These are phyloP conservation scores for Ambrosia hybrid DNA, from an alignment of 140 eudicot species.

Conservation along the genomic window DNA sequence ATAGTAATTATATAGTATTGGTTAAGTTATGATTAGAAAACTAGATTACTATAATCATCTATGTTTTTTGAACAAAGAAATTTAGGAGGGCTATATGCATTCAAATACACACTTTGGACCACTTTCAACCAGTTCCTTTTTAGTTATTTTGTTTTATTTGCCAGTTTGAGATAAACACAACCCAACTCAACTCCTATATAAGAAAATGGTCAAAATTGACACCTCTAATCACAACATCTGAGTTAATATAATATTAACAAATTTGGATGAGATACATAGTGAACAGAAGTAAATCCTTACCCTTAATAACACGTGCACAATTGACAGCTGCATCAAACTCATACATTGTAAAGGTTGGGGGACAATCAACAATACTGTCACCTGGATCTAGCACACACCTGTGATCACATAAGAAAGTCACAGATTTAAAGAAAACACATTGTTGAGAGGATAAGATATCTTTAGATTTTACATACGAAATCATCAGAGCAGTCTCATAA, in stretches of 20 bases:
- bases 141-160: background rate
- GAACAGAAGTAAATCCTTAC: conserved; percentile 36
- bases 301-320: conserved; percentile 85
- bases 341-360: conserved; percentile 99
- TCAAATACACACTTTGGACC: background rate
- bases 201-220: background rate
- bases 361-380: conserved; percentile 95
- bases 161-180: background rate
- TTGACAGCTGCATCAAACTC: conserved; percentile 98
- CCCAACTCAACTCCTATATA: background rate
- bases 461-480: conserved; percentile 14
- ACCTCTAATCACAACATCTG: conserved; percentile 13
- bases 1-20: conserved; percentile 20
- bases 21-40: background rate
- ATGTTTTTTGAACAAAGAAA: background rate
- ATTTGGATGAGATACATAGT: background rate
- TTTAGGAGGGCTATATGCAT: background rate
- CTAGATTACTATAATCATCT: background rate
- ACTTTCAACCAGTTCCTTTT: background rate
- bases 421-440: background rate
- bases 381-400: conserved; percentile 98
- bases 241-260: conserved; percentile 13
- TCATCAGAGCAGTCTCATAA: conserved; percentile 1
- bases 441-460: background rate
- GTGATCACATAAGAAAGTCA: conserved; percentile 22